These are phyloP conservation scores for Monosporascus sp. DNA, from an alignment of 2,329 filamentous ascomycete genomes.

Conservation along the genomic window DNA sequence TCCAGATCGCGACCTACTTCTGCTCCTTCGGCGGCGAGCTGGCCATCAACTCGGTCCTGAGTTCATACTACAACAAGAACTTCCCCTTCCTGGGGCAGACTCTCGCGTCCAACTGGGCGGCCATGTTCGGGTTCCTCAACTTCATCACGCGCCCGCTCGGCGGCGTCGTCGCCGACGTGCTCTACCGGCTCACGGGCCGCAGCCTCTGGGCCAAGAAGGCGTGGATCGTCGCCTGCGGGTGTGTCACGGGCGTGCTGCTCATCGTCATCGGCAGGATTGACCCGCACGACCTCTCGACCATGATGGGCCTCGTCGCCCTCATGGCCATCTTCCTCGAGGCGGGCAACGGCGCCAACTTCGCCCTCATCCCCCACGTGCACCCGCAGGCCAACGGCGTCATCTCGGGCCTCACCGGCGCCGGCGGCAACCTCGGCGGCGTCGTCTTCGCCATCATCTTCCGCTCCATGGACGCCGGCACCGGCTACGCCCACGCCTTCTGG, in stretches of 20 bases:
- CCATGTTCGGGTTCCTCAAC: slow-evolving; percentile 74
- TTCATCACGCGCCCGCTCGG: slow-evolving; percentile 61
- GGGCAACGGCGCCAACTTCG: slow-evolving; percentile 81
- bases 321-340: slow-evolving; percentile 81
- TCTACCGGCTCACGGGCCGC: slow-evolving; percentile 35
- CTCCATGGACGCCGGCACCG: slow-evolving; percentile 55
- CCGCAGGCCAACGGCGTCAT: slow-evolving; percentile 75
- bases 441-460: slow-evolving; percentile 80
- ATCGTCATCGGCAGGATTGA: slow-evolving; percentile 61
- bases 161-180: slow-evolving; percentile 48
- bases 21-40: slow-evolving; percentile 61
- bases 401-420: slow-evolving; percentile 71
- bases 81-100: slow-evolving; percentile 55
- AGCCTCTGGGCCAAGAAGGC: slow-evolving; percentile 42
- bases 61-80: slow-evolving; percentile 54
- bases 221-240: slow-evolving; percentile 59
- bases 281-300: slow-evolving; percentile 54
- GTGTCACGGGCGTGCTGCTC: slow-evolving; percentile 53
- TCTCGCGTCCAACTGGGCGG: slow-evolving; percentile 55
- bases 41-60: slow-evolving; percentile 56
- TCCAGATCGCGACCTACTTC: slow-evolving; percentile 52
- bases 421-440: slow-evolving; percentile 80
- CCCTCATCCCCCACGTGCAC: slow-evolving; percentile 81
- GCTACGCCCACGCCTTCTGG: slow-evolving; percentile 71
- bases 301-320: slow-evolving; percentile 73